Conservation (phyloP, 768 basidiomycete species). For the Suillus weaverae region DNA sequence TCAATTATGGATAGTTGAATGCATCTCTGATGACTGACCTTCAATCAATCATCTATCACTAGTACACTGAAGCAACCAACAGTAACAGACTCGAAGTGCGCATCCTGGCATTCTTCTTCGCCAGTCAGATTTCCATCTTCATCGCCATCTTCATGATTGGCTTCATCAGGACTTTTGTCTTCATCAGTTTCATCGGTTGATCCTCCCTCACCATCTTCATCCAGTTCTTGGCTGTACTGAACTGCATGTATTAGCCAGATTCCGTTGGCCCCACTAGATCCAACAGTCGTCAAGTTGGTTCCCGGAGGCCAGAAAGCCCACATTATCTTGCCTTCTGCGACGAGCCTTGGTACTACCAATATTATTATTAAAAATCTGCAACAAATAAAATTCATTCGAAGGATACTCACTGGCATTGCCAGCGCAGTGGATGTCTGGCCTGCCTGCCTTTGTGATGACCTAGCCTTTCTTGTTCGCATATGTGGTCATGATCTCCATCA, state of each 20-base stretch:
- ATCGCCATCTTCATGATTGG: slow-evolving; percentile 8
- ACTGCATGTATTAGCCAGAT: slow-evolving; percentile 53
- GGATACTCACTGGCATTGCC: slow-evolving; percentile 81
- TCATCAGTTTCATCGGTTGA: slow-evolving; percentile 22
- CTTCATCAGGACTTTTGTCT: slow-evolving; percentile 19
- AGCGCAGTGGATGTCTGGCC: slow-evolving; percentile 86
- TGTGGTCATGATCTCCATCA: slow-evolving; percentile 79
- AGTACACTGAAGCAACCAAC: slow-evolving; percentile 33
- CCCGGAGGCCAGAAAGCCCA: slow-evolving; percentile 89
- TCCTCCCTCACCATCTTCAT: slow-evolving; percentile 23
- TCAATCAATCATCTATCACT: slow-evolving; percentile 20
- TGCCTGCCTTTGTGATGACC: slow-evolving; percentile 88
- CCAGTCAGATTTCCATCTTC: not conserved
- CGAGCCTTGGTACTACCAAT: slow-evolving; percentile 66
- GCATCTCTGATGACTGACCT: not conserved
- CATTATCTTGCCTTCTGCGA: slow-evolving; percentile 76
- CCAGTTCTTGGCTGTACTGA: slow-evolving; percentile 23
- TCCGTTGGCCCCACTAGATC: slow-evolving; percentile 40
- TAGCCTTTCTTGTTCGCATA: slow-evolving; percentile 79
- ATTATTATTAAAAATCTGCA: not conserved
- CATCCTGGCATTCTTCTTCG: slow-evolving; percentile 12
- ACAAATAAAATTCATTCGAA: not conserved
- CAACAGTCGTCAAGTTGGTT: slow-evolving; percentile 23
- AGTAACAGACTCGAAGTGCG: slow-evolving; percentile 6
- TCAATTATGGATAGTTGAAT: not conserved